Evolutionary conservation across 2,329 filamentous ascomycete genomes (phyloP), one percentile per base, ranked within the genome.

Genomic region (Colletotrichum liaoningense): DNA sequence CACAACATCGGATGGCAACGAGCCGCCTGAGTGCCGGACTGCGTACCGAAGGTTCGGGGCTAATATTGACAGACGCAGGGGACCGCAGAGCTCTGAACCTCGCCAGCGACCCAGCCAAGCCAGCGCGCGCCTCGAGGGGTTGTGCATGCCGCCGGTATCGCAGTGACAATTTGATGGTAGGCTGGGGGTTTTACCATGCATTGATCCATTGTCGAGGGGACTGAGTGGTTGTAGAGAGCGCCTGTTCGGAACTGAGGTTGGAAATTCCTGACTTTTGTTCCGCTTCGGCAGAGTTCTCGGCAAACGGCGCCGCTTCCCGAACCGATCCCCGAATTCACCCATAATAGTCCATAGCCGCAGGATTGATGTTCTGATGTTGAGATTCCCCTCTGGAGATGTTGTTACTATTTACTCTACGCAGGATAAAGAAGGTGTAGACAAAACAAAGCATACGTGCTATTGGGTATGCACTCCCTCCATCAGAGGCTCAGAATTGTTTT

Each of bases 281-380:
- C 24, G 58, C 55, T 64, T 73, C 70, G 67, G 70, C 60, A 73
- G 42, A 60, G 42, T 30, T 55, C 62, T 73, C 67, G 70, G 67
- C 70, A 73, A 70, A 64, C 55, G 67, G 70, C 60, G 60, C 67
- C 67, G 70, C 59, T 64, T 52, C 28, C 67, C 70, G 66, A 62
- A 49, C 55, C 54, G 56, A 22, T 46, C 46, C 68, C 19, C 26
- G 52, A 54, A 16, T 22, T 38, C 28, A 7, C 24, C 38, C 22
- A n/a, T 35, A 33, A 12, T 11, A 2, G 35, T 8, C 16, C 16
- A 19, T 9, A 4, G 46, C 8, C 28, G 9, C 9, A 30, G 16
- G 19, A 35, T 24, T 33, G 46, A 11, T 30, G 42, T n/a, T 22
- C 7, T 49, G 42, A 49, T n/a, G 7, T n/a, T 49, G 16, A n/a